Base-by-base conservation (phyloP, 1,284 basidiomycete species). In the Cutaneotrichosporon sp. region DNA sequence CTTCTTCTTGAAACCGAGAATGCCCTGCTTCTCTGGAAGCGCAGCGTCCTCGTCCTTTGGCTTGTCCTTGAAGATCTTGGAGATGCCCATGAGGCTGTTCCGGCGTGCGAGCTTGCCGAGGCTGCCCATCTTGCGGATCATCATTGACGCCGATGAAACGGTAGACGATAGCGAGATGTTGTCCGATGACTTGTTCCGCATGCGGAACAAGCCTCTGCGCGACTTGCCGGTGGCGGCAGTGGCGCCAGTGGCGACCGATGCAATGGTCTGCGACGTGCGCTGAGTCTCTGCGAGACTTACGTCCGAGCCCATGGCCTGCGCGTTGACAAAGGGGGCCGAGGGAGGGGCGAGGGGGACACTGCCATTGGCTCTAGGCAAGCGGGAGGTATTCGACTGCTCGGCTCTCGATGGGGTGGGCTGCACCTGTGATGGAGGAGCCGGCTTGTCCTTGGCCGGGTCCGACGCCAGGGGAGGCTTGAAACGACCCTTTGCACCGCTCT, bases 81-180 rank as follows among this genome's bases (percentile, higher is more conserved):
- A 94, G 74, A 97, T 92, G 50, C 92, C 91, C 65, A 91, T 91
- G 58, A 97, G 83, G 58, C 90, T 81, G 78, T 95, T 95, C 51
- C 92, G 85, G 62, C 92, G 84, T 7, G 92, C 92, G n/a, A 97
- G 84, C 81, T 91, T 92, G 55, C 93, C 92, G 79, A 97, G 89
- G 61, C 89, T 89, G 34, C 96, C 95, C 59, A 99, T 88, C 82
- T 97, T 98, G 72, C 96, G 88, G 73, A 99, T 96, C 88, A 99
- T 97, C 78, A 98, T 90, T 64, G 90, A 93, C 9, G 95, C 96
- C 61, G 91, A 93, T 67, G 90, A 92, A 71, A 97, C 95, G 51
- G 96, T 97, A n/a, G 92, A 96, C 36, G 90, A 91, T 58, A 99
- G 87, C 38, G 93, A 97, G 68, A 99, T 96, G 80, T 99, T 99